Percentiles rank a stretch among this genome's conserved stretches.
Evolutionary conservation across 805 yeast genomes (phyloP).

Genomic region (Candida sakaeoensis): DNA sequence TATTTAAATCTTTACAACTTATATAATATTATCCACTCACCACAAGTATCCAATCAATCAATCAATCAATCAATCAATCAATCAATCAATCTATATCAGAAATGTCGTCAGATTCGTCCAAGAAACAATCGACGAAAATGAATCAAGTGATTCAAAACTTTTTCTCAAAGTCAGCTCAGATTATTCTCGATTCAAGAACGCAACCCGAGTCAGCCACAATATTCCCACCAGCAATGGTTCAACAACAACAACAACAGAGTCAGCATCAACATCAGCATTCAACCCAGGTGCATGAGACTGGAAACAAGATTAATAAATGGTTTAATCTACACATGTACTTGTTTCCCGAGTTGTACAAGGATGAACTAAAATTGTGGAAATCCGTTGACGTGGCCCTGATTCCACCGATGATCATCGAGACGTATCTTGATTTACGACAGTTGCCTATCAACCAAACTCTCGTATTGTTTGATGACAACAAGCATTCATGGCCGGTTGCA

Average conservation of each 20-base stretch:
- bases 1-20: neutral
- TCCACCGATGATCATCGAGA: slow-evolving; percentile 85
- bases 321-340: slow-evolving; percentile 49
- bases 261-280: neutral
- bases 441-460: slow-evolving; percentile 56
- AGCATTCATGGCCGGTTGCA: slow-evolving; percentile 52
- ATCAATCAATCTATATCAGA: neutral
- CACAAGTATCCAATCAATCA: neutral
- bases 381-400: slow-evolving; percentile 39
- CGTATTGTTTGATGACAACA: slow-evolving; percentile 52
- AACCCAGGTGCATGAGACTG: neutral
- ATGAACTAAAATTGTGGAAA: slow-evolving; percentile 66
- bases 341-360: slow-evolving; percentile 36
- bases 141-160: slow-evolving; percentile 54
- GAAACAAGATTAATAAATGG: slow-evolving; percentile 52
- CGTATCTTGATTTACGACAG: slow-evolving; percentile 64
- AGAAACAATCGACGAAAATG: slow-evolving; percentile 29
- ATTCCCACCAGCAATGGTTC: slow-evolving; percentile 6
- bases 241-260: neutral
- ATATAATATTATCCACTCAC: no score
- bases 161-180: slow-evolving; percentile 59
- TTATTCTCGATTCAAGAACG: slow-evolving; percentile 48
- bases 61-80: no score
- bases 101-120: neutral
- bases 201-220: slow-evolving; percentile 16